phyloP scores from a whole-genome alignment of 257 asterid species.

The Eustoma russellianum region DNA sequence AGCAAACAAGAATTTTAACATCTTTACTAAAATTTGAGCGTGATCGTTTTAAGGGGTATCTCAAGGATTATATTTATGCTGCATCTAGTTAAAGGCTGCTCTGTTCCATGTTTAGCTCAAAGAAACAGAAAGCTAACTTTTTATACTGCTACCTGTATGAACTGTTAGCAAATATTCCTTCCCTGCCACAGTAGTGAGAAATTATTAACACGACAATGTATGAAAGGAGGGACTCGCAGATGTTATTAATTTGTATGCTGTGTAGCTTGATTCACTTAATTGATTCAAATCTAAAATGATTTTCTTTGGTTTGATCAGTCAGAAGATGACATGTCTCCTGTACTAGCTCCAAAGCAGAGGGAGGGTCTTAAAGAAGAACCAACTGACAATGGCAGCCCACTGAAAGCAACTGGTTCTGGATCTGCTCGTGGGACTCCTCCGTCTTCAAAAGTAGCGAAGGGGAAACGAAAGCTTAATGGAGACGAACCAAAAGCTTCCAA shows the following conservation, averaged over 20 bases:
- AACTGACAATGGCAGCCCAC: slow-evolving; percentile 51
- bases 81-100: too few relatives aligned
- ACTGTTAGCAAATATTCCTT: too few relatives aligned
- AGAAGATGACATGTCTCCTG: slow-evolving; percentile 80
- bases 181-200: too few relatives aligned
- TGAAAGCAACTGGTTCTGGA: slow-evolving; percentile 43
- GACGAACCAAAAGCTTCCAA: slow-evolving; percentile 67
- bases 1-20: too few relatives aligned
- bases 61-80: neutral
- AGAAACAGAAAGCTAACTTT: too few relatives aligned
- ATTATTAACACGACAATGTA: too few relatives aligned
- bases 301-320: slow-evolving; percentile 11
- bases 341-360: slow-evolving; percentile 68
- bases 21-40: too few relatives aligned
- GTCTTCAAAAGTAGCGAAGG: slow-evolving; percentile 62
- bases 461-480: slow-evolving; percentile 55
- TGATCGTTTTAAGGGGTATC: neutral
- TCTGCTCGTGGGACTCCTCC: slow-evolving; percentile 65
- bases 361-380: slow-evolving; percentile 82
- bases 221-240: too few relatives aligned
- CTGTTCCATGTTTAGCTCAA: too few relatives aligned
- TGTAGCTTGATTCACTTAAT: neutral
- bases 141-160: too few relatives aligned
- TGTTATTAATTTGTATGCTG: neutral
- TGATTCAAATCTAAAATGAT: neutral